phyloP scores from a whole-genome alignment of 208 protist species.

The Wallacemonas sp. region DNA sequence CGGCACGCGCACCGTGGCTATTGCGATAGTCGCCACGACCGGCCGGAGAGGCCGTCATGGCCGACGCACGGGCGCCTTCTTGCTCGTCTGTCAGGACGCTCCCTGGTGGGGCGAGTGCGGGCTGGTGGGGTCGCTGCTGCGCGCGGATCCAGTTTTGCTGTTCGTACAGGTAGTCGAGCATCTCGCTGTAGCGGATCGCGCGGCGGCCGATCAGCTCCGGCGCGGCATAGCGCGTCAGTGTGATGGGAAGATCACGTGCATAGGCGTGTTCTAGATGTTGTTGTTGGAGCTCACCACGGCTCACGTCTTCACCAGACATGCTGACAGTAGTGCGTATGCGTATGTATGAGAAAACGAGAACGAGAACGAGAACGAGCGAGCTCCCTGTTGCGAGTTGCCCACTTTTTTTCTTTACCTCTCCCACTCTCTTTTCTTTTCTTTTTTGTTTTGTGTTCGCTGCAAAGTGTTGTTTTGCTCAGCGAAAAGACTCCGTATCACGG shows the following conservation, averaged over 20 bases:
- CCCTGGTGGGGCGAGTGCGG: not conserved
- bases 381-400: too few species aligned
- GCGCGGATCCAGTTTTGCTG: conserved; percentile 3
- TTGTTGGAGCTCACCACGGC: not conserved
- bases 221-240: conserved; percentile 21
- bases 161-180: conserved; percentile 19
- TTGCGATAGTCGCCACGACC: conserved; percentile 1
- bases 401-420: not conserved
- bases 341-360: too few species aligned
- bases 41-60: not conserved
- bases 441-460: too few species aligned
- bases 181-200: conserved; percentile 18
- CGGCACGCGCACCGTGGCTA: not conserved
- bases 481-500: too few species aligned
- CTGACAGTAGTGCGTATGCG: too few species aligned
- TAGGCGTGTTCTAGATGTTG: conserved; percentile 26
- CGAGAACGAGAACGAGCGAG: not conserved
- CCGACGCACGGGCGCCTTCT: not conserved
- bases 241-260: conserved; percentile 26
- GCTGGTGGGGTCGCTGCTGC: conserved; percentile 9
- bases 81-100: not conserved
- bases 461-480: too few species aligned
- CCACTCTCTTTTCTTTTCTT: too few species aligned
- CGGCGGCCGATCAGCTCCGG: conserved; percentile 25
- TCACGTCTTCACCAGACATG: not conserved